phyloP scores from a whole-genome alignment of 1,139 yeast species.

The Candida sanyaensis region DNA sequence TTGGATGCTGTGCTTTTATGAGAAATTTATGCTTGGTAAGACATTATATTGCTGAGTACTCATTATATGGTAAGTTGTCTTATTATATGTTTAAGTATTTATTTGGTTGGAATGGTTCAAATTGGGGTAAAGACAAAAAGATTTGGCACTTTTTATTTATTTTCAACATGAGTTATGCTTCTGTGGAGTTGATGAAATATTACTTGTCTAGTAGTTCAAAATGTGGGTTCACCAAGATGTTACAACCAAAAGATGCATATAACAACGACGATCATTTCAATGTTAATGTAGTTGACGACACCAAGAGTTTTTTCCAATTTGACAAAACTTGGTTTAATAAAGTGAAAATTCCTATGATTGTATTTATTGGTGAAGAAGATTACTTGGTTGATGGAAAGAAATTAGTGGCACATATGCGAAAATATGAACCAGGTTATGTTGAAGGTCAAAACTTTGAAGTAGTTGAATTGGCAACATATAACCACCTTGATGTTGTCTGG shows the following conservation, averaged over 20 bases:
- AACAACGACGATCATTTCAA: slow-evolving; percentile 27
- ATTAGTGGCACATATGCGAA: slow-evolving; percentile 52
- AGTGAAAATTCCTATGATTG: slow-evolving; percentile 52
- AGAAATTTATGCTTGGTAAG: slow-evolving; percentile 59
- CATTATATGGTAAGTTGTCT: slow-evolving; percentile 61
- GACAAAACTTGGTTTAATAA: slow-evolving; percentile 57
- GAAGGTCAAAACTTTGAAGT: slow-evolving; percentile 40
- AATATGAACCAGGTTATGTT: slow-evolving; percentile 47
- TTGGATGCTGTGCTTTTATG: slow-evolving; percentile 63
- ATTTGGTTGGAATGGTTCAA: slow-evolving; percentile 79
- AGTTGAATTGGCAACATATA: slow-evolving; percentile 46
- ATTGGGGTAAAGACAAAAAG: slow-evolving; percentile 65
- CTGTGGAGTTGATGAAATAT: slow-evolving; percentile 85
- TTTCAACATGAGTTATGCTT: slow-evolving; percentile 84
- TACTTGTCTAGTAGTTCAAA: slow-evolving; percentile 62
- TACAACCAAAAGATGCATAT: slow-evolving; percentile 36
- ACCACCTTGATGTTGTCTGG: slow-evolving; percentile 60
- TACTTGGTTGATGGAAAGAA: slow-evolving; percentile 65
- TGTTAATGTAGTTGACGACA: slow-evolving; percentile 23
- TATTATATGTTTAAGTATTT: slow-evolving; percentile 81
- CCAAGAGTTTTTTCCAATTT: slow-evolving; percentile 56
- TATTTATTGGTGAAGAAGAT: slow-evolving; percentile 66
- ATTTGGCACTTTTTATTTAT: slow-evolving; percentile 73
- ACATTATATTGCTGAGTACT: slow-evolving; percentile 41
- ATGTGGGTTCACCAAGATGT: slow-evolving; percentile 43